These are phyloP conservation scores for Eucalyptus fibrosa DNA, from an alignment of 345 rosid species.

Conservation along the genomic window DNA sequence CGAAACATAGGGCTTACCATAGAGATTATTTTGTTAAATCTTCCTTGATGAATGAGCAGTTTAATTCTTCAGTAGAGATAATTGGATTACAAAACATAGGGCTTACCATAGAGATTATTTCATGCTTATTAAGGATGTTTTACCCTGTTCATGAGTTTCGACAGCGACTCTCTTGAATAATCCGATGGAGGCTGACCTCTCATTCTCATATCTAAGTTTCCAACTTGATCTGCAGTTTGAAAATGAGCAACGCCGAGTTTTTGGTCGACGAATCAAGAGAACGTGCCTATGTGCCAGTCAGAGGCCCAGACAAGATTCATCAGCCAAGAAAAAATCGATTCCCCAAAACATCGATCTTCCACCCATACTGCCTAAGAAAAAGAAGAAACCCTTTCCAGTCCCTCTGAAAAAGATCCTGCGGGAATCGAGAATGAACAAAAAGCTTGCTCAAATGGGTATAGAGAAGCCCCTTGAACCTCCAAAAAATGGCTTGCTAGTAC, in stretches of 20 bases:
- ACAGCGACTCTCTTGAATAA: background rate
- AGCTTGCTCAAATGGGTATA: conserved; percentile 69
- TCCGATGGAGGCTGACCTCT: background rate
- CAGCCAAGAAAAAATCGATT: conserved; percentile 7
- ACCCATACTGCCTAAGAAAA: conserved; percentile 47
- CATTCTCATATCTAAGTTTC: background rate
- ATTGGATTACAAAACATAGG: no score
- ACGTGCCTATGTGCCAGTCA: conserved; percentile 24
- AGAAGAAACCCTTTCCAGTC: conserved; percentile 84
- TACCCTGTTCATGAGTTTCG: background rate
- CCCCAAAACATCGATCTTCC: conserved; percentile 85
- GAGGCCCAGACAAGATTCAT: conserved; percentile 8
- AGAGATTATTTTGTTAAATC: background rate
- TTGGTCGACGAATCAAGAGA: conserved; percentile 4
- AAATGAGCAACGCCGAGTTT: background rate
- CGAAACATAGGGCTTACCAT: background rate
- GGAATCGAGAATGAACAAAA: conserved; percentile 49
- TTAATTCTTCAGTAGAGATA: background rate
- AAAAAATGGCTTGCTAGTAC: conserved; percentile 69
- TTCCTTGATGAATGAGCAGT: background rate
- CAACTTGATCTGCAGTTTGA: conserved; percentile 20
- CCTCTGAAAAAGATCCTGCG: conserved; percentile 57
- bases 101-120: no score
- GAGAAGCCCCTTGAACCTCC: conserved; percentile 84
- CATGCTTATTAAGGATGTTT: background rate